phyloP scores from a whole-genome alignment of 2,329 filamentous ascomycete species.

The Beauveria caledonica region DNA sequence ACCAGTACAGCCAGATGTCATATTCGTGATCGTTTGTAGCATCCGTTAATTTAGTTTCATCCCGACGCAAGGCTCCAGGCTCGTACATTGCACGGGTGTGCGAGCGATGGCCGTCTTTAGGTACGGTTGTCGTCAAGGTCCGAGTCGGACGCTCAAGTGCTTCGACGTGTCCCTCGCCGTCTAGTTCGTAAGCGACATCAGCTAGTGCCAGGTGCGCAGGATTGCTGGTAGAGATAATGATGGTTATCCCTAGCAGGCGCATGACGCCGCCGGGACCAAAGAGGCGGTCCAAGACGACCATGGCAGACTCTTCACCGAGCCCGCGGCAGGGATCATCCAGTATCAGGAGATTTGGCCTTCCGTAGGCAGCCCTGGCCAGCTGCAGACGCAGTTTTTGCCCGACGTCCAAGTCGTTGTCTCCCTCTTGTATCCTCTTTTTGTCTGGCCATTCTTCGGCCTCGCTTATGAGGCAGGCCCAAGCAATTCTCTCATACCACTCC shows the following conservation, averaged over 20 bases:
- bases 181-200: not conserved
- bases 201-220: not conserved
- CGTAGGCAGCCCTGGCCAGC: not conserved
- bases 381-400: not conserved
- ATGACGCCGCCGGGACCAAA: not conserved
- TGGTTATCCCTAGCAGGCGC: not conserved
- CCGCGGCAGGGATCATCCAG: not conserved
- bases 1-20: not conserved
- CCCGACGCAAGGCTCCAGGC: not conserved
- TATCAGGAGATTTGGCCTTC: not conserved
- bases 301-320: not conserved
- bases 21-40: not conserved
- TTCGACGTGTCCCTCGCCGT: not conserved
- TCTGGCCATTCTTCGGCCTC: not conserved
- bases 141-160: not conserved
- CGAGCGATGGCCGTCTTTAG: not conserved
- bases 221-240: not conserved
- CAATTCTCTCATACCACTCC: not conserved
- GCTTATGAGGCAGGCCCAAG: not conserved
- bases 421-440: not conserved
- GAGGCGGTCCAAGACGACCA: not conserved
- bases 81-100: not conserved
- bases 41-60: not conserved
- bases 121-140: not conserved
- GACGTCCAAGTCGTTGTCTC: not conserved